Base-by-base conservation (phyloP, 768 basidiomycete species). In the Candolleomyces aberdarensis region DNA sequence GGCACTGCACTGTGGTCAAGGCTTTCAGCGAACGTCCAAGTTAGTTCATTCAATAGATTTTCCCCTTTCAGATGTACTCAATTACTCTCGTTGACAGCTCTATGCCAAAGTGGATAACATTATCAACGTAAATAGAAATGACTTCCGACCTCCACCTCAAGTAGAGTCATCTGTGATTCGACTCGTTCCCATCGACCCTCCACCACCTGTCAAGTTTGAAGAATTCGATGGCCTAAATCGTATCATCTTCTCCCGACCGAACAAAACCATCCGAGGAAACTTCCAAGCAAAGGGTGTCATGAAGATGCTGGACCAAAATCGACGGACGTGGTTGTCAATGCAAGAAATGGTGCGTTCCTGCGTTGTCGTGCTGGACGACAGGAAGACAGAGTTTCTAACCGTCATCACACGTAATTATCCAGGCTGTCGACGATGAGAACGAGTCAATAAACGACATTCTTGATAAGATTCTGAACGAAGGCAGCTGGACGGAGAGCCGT, bases 191-290 rank as follows among this genome's bases (percentile, higher is more conserved):
- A 80, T 90, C 52, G 94, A 98, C 70, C 97, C 97, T 4, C 97
- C 97, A 0, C 97, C 97, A 1, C 94, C 95, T 0, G 85, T 99
- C 62, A 87, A 87, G 70, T 99, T 98, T 65, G 96, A 96, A 68
- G 97, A 99, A 74, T 98, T 98, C 70, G 97, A 99, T 71, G 97
- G 97, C 1, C 80, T 99, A 64, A 92, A 86, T 51, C 83, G 97
- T 48, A 94, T 98, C 58, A 76, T 97, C 43, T 98, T 98, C 71
- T 87, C 86, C 32, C 78, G 96, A 62, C 83, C 90, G 65, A 98
- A 98, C 71, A 98, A 97, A 76, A 93, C 86, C 7, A 78, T 94
- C 0, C 85, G 94, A 67, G 94, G 89, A 10, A 92, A 88, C 66
- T 98, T 99, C 71, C 85, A 85, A 79, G 95, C 95, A 17, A 96